phyloP scores from a whole-genome alignment of 1,139 yeast genomes.

The Debaryomyces sp. region DNA sequence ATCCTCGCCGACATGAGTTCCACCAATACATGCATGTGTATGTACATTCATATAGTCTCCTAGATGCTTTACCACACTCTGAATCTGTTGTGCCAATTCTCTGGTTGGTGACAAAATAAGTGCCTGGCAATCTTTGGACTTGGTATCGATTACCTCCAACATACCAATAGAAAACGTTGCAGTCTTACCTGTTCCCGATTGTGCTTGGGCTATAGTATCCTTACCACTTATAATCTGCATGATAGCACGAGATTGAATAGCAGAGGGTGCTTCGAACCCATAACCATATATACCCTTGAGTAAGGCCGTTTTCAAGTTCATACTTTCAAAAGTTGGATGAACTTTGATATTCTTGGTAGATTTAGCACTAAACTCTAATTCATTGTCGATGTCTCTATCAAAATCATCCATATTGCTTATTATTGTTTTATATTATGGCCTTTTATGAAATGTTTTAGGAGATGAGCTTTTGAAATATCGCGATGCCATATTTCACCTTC shows the following conservation, averaged over 20 bases:
- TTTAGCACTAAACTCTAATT: conserved; percentile 54
- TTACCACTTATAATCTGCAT: conserved; percentile 88
- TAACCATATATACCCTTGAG: conserved; percentile 80
- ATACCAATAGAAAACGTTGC: conserved; percentile 95
- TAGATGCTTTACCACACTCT: conserved; percentile 77
- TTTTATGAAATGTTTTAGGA: not conserved
- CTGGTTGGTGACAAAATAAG: conserved; percentile 93
- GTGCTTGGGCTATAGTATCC: conserved; percentile 97
- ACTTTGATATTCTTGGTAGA: conserved; percentile 66
- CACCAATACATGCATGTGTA: conserved; percentile 93
- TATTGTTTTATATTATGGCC: not conserved
- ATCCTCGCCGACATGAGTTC: conserved; percentile 83
- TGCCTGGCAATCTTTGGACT: conserved; percentile 73
- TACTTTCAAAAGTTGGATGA: conserved; percentile 72
- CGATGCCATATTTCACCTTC: conserved; percentile 12
- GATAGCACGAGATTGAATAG: conserved; percentile 94
- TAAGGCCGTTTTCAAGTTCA: conserved; percentile 71
- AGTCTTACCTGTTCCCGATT: conserved; percentile 97
- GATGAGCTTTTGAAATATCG: conserved; percentile 4
- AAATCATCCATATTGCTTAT: conserved; percentile 37
- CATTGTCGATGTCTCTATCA: conserved; percentile 59
- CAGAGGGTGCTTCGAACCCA: conserved; percentile 94
- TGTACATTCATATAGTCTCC: conserved; percentile 86
- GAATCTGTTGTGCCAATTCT: conserved; percentile 90
- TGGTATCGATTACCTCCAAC: conserved; percentile 76